Conservation (phyloP, 345 rosid species). For the Ceriops decandra region DNA sequence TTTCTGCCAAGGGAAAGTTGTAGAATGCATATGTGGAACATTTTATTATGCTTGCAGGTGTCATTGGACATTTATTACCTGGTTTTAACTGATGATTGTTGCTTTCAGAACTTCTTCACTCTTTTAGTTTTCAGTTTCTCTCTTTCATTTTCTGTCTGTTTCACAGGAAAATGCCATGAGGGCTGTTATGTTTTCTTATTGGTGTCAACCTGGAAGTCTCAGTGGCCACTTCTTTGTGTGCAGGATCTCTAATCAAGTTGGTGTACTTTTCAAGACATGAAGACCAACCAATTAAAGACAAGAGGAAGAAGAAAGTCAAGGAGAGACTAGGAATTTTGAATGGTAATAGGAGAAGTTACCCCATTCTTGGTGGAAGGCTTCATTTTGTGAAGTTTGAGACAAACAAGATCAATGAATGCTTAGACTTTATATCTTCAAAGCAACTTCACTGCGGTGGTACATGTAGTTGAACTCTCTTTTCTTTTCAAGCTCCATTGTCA, state of each 20-base stretch:
- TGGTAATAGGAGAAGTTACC: slow-evolving; percentile 83
- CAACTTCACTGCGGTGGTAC: slow-evolving; percentile 84
- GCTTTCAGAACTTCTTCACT: too few relatives aligned
- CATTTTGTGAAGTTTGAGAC: slow-evolving; percentile 97
- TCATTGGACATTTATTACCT: too few relatives aligned
- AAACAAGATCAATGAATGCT: slow-evolving; percentile 76
- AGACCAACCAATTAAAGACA: slow-evolving; percentile 54
- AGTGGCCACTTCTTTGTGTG: slow-evolving; percentile 15
- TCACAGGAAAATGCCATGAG: not conserved
- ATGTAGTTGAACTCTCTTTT: not conserved
- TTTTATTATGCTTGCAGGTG: not conserved
- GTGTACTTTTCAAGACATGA: slow-evolving; percentile 97
- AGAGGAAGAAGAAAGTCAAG: slow-evolving; percentile 65
- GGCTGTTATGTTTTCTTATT: not conserved
- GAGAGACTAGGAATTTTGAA: slow-evolving; percentile 73
- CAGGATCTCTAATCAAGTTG: slow-evolving; percentile 97
- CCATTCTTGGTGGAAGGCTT: slow-evolving; percentile 96
- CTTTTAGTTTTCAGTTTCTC: too few relatives aligned
- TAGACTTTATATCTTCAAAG: slow-evolving; percentile 91
- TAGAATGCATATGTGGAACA: not conserved
- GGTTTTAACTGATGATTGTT: too few relatives aligned
- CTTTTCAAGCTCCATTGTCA: not conserved
- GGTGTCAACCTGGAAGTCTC: not conserved
- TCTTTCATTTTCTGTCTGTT: not conserved
- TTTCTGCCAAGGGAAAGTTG: too few relatives aligned